phyloP scores from a whole-genome alignment of 73 alveolate species.

The Stentor roeselii region DNA sequence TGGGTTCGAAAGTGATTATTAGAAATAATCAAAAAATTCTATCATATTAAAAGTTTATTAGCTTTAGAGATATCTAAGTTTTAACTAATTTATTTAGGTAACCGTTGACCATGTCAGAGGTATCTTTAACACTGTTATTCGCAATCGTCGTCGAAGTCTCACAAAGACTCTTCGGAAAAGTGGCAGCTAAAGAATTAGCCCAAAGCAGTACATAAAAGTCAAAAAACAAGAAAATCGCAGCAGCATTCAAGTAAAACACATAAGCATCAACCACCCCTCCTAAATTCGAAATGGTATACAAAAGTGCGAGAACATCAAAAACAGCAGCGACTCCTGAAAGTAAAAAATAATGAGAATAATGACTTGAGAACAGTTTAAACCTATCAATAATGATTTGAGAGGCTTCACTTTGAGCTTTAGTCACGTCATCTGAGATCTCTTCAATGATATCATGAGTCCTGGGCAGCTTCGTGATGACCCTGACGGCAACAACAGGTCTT shows the following conservation, averaged over 20 bases:
- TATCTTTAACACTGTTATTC: neutral
- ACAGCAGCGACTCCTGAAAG: neutral
- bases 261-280: neutral
- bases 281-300: neutral
- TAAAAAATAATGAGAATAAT: neutral
- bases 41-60: too few species aligned
- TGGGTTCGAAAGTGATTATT: too few species aligned
- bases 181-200: neutral
- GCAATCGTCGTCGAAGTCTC: neutral
- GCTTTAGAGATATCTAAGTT: too few species aligned
- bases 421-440: neutral
- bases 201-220: constrained; percentile 1
- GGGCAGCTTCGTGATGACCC: neutral
- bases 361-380: neutral
- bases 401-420: neutral
- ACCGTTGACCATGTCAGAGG: neutral
- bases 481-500: constrained; percentile 8
- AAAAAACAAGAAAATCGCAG: neutral
- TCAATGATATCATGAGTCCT: neutral
- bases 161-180: neutral
- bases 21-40: too few species aligned
- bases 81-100: too few species aligned
- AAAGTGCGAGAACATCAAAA: neutral
- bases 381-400: neutral
- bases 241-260: neutral